These are phyloP conservation scores for Plasmodium adleri DNA, from an alignment of 169 alveolate genomes.

Conservation along the genomic window DNA sequence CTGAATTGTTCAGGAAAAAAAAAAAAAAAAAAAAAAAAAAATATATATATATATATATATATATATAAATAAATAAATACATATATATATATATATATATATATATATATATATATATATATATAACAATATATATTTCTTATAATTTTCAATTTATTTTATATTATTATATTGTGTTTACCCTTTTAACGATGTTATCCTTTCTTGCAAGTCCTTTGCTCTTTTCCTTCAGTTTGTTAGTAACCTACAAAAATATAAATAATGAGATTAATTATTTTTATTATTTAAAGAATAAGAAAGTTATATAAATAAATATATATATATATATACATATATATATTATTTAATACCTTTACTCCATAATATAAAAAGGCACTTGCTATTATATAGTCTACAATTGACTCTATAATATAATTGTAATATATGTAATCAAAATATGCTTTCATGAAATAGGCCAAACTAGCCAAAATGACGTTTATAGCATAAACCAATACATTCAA, in stretches of 20 bases:
- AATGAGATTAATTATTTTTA: not conserved
- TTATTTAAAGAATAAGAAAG: not conserved
- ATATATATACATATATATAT: not conserved
- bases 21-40: not conserved
- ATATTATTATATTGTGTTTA: not conserved
- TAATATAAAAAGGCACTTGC: slow-evolving; percentile 47
- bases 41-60: not conserved
- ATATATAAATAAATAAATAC: not conserved
- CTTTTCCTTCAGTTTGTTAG: slow-evolving; percentile 50
- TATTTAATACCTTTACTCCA: slow-evolving; percentile 43
- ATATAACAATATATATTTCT: no score
- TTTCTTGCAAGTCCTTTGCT: slow-evolving; percentile 47
- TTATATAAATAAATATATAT: not conserved
- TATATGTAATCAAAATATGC: slow-evolving; percentile 33
- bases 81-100: no score
- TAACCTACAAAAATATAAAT: slow-evolving; percentile 34
- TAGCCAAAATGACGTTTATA: slow-evolving; percentile 32
- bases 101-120: no score
- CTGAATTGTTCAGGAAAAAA: slow-evolving; percentile 25
- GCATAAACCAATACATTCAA: slow-evolving; percentile 30
- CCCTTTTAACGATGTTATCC: slow-evolving; percentile 38
- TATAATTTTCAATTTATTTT: not conserved
- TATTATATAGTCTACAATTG: slow-evolving; percentile 45
- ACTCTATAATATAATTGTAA: slow-evolving; percentile 54
- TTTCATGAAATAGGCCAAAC: slow-evolving; percentile 22